Evolutionary conservation across 2,329 filamentous ascomycete genomes (phyloP), one percentile per base, ranked within the genome.

Genomic region (Xylariaceae sp.): DNA sequence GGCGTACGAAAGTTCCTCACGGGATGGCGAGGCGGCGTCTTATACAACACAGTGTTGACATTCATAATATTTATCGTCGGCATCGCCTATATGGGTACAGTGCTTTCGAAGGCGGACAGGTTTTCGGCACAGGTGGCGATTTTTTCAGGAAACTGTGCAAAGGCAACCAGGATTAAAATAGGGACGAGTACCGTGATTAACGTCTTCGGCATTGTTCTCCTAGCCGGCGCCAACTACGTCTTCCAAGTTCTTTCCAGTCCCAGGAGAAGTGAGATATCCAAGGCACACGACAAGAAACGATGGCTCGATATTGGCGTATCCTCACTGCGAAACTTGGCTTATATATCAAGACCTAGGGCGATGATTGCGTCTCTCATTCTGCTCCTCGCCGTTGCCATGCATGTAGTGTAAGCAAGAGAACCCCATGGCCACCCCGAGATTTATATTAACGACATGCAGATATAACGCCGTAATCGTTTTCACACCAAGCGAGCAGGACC

Each of bases 251-350:
- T 83, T 10, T 76, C 73, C 64, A 82, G 80, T 63, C 82, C 81
- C 4, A 82, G 80, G 6, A 75, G 81, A 47, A 68, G 68, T 9
- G 81, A 83, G 64, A 67, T 84, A 7, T 72, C 75, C 34, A 68
- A 64, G 10, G 80, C 80, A 4, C 82, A 84, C 63, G 71, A 70
- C 9, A 71, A 69, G 39, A 74, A 72, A 63, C 71, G 67, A 50
- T 83, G 80, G 81, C 69, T 84, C 54, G 80, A 84, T 61, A 78
- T 84, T 34, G 81, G 81, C 5, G 73, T 83, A 15, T 78, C 80
- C 5, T 82, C 81, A 9, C 54, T 82, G 34, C 75, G 80, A 53
- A 84, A 84, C 63, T 68, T 82, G 2, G 57, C 63, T 10, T 69
- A 75, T 55, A 76, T 83, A 56, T 75, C 77, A 13, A 69, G 68